Evolutionary conservation across 78 protist species (phyloP).

Genomic region (Dictyostelium purpureum): DNA sequence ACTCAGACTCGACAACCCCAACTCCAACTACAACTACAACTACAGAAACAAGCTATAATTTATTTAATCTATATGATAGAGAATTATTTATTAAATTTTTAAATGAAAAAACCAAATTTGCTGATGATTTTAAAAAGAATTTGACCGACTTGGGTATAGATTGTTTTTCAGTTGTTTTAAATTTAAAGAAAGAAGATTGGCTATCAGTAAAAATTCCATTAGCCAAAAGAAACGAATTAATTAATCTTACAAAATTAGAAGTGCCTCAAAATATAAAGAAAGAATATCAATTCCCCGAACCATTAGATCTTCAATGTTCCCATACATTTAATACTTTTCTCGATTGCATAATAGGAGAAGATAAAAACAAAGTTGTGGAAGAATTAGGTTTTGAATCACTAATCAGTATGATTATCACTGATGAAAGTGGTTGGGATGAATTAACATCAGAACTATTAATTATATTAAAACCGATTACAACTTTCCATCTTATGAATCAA

Average conservation of each 20-base stretch:
- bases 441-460: neutral
- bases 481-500: neutral
- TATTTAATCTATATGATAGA: constrained; percentile 1
- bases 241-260: constrained; percentile 9
- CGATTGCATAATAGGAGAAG: neutral
- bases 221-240: constrained; percentile 11
- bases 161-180: constrained; percentile 22
- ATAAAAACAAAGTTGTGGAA: neutral
- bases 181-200: constrained; percentile 34
- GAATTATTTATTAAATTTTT: neutral
- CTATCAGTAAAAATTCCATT: constrained; percentile 12
- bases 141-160: neutral
- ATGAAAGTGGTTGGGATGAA: neutral
- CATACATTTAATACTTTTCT: neutral
- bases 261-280: neutral
- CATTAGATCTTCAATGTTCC: neutral
- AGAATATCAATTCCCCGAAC: neutral
- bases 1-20: too few species aligned
- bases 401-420: neutral
- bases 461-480: neutral
- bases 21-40: neutral
- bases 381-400: neutral
- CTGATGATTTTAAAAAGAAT: neutral
- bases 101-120: constrained; percentile 12
- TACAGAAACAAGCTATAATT: neutral